Conservation (phyloP, 148 eudicot genomes). For the Cornus controversa region DNA sequence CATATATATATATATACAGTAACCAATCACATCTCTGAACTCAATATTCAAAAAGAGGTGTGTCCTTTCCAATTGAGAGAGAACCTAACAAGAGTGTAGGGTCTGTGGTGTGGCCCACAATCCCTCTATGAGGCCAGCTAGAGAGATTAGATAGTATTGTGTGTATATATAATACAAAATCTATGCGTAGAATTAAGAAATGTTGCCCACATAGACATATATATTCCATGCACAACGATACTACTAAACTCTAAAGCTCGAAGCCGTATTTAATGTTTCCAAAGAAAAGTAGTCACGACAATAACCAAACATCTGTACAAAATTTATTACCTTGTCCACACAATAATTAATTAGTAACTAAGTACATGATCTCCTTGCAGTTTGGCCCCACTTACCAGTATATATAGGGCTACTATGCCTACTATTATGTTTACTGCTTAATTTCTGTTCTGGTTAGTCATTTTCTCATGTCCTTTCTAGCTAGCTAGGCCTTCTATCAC, state of each 20-base stretch:
- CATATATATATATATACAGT: too few relatives aligned
- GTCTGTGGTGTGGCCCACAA: too few relatives aligned
- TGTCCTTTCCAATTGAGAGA: too few relatives aligned
- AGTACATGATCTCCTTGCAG: not conserved
- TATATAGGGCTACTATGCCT: not conserved
- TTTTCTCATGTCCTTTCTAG: not conserved
- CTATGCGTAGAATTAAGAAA: too few relatives aligned
- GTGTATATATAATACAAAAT: too few relatives aligned
- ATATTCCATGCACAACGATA: not conserved
- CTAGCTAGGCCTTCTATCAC: not conserved
- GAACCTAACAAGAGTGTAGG: too few relatives aligned
- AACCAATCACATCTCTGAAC: too few relatives aligned
- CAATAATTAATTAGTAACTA: not conserved
- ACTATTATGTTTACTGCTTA: not conserved
- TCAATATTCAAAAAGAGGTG: too few relatives aligned
- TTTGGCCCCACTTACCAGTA: not conserved
- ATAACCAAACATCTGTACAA: not conserved
- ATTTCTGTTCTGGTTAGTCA: not conserved
- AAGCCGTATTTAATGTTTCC: too few relatives aligned
- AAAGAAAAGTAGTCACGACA: not conserved
- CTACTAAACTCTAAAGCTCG: not conserved
- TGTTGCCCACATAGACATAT: too few relatives aligned
- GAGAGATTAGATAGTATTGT: too few relatives aligned
- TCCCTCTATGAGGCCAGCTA: too few relatives aligned
- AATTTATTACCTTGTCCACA: not conserved